Conservation (phyloP, 106 monocot species). For the Platanthera guangdongensis region DNA sequence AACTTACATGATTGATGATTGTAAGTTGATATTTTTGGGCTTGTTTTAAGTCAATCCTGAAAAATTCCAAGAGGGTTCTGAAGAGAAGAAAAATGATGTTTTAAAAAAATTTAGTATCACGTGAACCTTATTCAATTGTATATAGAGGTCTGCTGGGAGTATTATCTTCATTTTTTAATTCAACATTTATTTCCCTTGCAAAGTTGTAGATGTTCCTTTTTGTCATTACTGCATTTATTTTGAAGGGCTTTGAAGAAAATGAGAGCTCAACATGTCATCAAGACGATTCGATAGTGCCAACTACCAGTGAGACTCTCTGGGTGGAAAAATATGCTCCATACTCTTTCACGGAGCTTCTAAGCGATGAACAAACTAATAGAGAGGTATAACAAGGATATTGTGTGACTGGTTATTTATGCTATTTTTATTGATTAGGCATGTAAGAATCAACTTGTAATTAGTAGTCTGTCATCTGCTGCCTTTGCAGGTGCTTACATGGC, state of each 20-base stretch:
- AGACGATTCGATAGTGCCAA: conserved; percentile 7
- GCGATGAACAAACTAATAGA: conserved; percentile 91
- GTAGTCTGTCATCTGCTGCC: neutral
- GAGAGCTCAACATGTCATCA: conserved; percentile 17
- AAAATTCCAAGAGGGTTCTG: neutral
- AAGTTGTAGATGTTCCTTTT: neutral
- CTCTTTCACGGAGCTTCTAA: conserved; percentile 90
- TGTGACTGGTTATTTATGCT: neutral
- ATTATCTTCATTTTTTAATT: neutral
- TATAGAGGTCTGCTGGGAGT: neutral
- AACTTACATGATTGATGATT: no score
- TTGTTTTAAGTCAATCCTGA: no score
- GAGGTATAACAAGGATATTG: conserved; percentile 40
- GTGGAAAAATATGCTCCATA: conserved; percentile 96
- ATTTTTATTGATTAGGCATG: neutral
- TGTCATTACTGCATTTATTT: neutral
- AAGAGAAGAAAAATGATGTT: neutral
- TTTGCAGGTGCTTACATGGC: conserved; percentile 75
- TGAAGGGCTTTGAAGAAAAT: conserved; percentile 71
- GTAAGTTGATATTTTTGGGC: no score
- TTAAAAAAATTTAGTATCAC: neutral
- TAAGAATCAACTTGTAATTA: neutral
- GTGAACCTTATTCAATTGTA: neutral
- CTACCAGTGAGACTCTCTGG: conserved; percentile 74
- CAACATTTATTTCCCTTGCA: neutral